Base-by-base conservation (phyloP, 768 basidiomycete genomes). In the Boletus bicolor region DNA sequence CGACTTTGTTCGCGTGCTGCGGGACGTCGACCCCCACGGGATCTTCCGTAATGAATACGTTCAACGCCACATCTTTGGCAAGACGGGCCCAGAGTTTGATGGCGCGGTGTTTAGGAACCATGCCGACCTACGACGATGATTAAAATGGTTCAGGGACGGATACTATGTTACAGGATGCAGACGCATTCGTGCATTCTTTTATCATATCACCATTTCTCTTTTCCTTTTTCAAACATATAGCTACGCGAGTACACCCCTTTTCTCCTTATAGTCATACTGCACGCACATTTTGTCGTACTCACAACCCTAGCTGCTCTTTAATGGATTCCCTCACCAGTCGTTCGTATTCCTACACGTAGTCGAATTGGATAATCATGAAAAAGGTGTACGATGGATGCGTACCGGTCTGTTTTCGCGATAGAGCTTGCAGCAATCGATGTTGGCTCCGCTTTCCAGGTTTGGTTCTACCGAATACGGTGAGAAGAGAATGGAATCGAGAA, bases 361-460 rank as follows among this genome's bases (percentile, higher is more conserved):
- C 28, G 28, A 26, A 46, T 51, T 46, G 35, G 36, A 44, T 32
- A 48, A 57, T 55, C 30, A 44, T 47, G 51, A 28, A 28, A 28
- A 28, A 28, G 35, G 26, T 24, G 21, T 24, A 24, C 21, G 21
- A 35, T 7, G 39, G 14, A 43, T 17, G 62, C 78, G 59, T 55
- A 83, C 81, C 61, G 77, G 74, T 56, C 81, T 83, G 70, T 97
- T 86, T 60, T 97, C 95, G 56, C 96, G 82, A 71, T 96, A 98
- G 54, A 98, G 76, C 75, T 98, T 98, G 79, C 93, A 95, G 67
- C 94, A 96, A 74, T 96, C 88, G 59, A 99, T 90, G 75, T 97
- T 98, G 49, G 97, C 97, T 19, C 94, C 94, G 56, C 91, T 93
- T 74, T 99, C 97, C 46, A 98, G 80, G 73, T 99, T 99, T 28